A percentile compares a stretch with the other conserved stretches of the same genome.
Evolutionary conservation across 202 grass and related monocot genomes (phyloP).

Genomic region (Digitaria exilis): DNA sequence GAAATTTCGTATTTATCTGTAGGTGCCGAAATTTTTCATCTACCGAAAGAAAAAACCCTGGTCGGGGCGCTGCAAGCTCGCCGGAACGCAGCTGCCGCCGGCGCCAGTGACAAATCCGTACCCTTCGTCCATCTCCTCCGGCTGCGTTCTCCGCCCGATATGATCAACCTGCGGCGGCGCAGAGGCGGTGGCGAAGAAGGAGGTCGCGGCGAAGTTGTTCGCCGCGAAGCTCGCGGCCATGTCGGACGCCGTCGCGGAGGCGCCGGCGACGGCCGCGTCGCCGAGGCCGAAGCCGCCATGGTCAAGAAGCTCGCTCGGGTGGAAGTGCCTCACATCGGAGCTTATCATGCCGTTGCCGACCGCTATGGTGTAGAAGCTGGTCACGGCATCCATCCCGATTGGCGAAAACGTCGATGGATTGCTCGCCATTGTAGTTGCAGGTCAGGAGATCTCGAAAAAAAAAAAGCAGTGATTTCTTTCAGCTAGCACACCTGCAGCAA

Average conservation of each 20-base stretch:
- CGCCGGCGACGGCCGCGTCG: neutral
- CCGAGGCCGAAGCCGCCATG: constrained; percentile 23
- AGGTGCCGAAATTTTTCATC: too few species aligned
- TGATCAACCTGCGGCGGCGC: neutral
- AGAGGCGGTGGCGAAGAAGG: neutral
- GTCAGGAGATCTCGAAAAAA: neutral
- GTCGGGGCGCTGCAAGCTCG: neutral
- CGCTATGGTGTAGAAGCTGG: constrained; percentile 31
- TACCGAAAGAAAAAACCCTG: too few species aligned
- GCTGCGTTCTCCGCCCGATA: neutral
- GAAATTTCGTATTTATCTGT: too few species aligned
- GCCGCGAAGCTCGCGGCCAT: constrained; percentile 14
- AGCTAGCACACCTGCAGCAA: too few species aligned
- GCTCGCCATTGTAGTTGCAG: constrained; percentile 8
- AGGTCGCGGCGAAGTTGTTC: constrained; percentile 46
- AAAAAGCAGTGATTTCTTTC: too few species aligned
- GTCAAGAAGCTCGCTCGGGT: constrained; percentile 23
- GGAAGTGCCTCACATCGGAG: constrained; percentile 37
- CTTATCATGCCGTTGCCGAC: constrained; percentile 24
- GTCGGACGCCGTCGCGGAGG: neutral
- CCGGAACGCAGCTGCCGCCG: neutral
- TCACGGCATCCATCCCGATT: constrained; percentile 38
- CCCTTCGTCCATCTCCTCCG: constrained; percentile 17
- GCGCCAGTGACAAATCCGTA: too few species aligned
- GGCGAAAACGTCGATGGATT: constrained; percentile 28